Evolutionary conservation across 257 asterid species (phyloP), one percentile per base, ranked within the genome.

Genomic region (Petrea volubilis): DNA sequence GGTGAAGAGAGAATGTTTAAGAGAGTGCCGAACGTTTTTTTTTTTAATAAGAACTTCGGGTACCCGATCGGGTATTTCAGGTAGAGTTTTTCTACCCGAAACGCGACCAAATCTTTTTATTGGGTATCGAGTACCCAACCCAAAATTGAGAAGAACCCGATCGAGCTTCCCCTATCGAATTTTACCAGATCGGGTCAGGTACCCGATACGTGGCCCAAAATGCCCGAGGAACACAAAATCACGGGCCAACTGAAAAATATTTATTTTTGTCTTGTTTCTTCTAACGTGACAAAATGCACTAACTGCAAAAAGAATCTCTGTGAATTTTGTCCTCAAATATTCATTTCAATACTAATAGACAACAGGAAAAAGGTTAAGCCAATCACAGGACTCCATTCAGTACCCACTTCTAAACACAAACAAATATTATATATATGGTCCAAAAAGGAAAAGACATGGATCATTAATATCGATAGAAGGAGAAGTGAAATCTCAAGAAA

Each of bases 171-270:
- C n/a, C n/a, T n/a, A n/a, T n/a, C n/a, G n/a, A n/a, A n/a, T n/a
- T n/a, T n/a, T n/a, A n/a, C n/a, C n/a, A n/a, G n/a, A n/a, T n/a
- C n/a, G n/a, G n/a, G n/a, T n/a, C n/a, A n/a, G n/a, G n/a, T n/a
- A n/a, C n/a, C n/a, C n/a, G n/a, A n/a, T n/a, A n/a, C n/a, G n/a
- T n/a, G n/a, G n/a, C n/a, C n/a, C n/a, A n/a, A n/a, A n/a, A n/a
- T n/a, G n/a, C n/a, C n/a, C n/a, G n/a, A n/a, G 17, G 34, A 69
- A 78, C 67, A 69, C 17, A 60, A 17, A 14, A 66, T 79, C 84
- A 82, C 84, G 84, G 83, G 87, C 60, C 53, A 62, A 6, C n/a
- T 8, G 59, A 52, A 52, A 17, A 20, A 17, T 38, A 68, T 23
- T 41, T 27, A 3, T 10, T 15, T 14, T 73, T 74, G 80, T 82